Conservation (phyloP, 371 early-diverging fungal species). For the Parasitella parasitica region DNA sequence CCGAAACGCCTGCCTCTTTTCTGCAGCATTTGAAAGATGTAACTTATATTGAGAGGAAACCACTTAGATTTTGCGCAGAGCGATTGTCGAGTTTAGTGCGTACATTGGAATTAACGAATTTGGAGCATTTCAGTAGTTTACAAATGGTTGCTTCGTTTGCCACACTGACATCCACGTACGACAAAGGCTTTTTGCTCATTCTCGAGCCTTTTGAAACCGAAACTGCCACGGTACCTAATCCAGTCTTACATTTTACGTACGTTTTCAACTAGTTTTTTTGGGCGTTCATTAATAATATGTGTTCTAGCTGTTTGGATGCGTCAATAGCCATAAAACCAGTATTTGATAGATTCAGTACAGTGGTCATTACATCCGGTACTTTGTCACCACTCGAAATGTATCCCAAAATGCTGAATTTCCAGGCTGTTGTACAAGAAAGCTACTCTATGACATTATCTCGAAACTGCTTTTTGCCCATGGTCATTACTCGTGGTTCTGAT, state of each 20-base stretch:
- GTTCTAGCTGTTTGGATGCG: conserved; percentile 93
- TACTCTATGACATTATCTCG: conserved; percentile 94
- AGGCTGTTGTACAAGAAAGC: conserved; percentile 82
- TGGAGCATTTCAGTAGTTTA: conserved; percentile 85
- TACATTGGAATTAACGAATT: conserved; percentile 88
- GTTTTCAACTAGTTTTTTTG: not conserved
- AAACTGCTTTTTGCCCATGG: conserved; percentile 95
- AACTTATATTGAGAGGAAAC: conserved; percentile 92
- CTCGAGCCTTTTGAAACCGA: conserved; percentile 98
- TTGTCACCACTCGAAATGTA: conserved; percentile 99
- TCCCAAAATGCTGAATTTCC: conserved; percentile 95
- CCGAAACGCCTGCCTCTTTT: conserved; percentile 95
- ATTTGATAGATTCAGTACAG: conserved; percentile 94
- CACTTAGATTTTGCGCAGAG: conserved; percentile 93
- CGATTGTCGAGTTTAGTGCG: conserved; percentile 88
- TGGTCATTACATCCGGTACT: conserved; percentile 99
- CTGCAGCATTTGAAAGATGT: conserved; percentile 91
- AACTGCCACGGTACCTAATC: conserved; percentile 91
- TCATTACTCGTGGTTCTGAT: conserved; percentile 97
- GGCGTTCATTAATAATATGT: not conserved
- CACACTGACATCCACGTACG: conserved; percentile 94
- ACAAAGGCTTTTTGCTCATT: conserved; percentile 94
- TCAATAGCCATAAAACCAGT: conserved; percentile 97
- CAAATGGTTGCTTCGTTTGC: conserved; percentile 94
- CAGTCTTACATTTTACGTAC: conserved; percentile 86